Evolutionary conservation across 2,329 filamentous ascomycete genomes (phyloP), one percentile per base, ranked within the genome.

Genomic region (Knufia fluminis): DNA sequence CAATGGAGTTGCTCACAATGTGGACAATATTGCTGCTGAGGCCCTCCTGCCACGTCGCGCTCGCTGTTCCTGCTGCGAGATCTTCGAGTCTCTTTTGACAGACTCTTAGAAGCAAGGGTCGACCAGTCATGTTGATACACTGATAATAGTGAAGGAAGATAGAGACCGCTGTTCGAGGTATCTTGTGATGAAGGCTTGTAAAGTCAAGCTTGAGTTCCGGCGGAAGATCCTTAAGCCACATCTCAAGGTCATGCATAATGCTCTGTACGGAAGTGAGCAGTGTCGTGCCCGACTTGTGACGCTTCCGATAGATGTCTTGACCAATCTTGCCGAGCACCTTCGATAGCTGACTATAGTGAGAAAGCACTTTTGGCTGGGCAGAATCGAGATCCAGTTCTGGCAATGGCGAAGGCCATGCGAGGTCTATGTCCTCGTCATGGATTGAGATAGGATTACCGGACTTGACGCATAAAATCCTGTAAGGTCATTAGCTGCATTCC

Each of bases 91-190:
- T 68, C 38, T 68, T 67, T 57, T 76, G 71, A 6, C 77, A 72
- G 2, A 78, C 69, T 53, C 76, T 70, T 52, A 77, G 76, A 0
- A 79, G 65, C 20, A 78, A 61, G 1, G 76, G 76, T 3, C 76
- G 64, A 0, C 70, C 72, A 0, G 75, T 76, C 74, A 79, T 78
- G 55, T 77, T 77, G 57, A 78, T 71, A 57, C 76, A 78, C 38
- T 77, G 75, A 52, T 77, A 77, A 54, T 77, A 78, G 54, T 79
- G 75, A 19, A 76, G 61, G 47, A 75, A 71, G 2, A 72, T 73
- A 1, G 73, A 75, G 3, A 77, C 71, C 8, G 67, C 70, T 59
- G 77, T 74, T 10, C 74, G 71, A 35, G 68, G 70, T 39, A 72
- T 68, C 28, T 61, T 60, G 3, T 56, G 54, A 48, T 68, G 67